Base-by-base conservation (phyloP, 2,329 filamentous ascomycete species). In the Sporothrix humicola region DNA sequence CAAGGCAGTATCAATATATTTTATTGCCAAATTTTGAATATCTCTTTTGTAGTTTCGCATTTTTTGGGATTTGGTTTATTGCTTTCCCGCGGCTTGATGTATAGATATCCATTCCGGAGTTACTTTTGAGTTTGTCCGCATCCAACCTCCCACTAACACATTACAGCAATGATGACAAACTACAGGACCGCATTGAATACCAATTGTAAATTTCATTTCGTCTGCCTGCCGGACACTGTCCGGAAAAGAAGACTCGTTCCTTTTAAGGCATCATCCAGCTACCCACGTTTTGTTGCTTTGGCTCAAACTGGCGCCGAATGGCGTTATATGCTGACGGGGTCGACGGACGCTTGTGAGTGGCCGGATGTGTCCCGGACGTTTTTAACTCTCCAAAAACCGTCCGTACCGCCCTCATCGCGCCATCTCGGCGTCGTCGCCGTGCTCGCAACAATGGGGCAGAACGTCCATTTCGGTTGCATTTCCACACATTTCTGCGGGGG, bases 231-330 rank as follows among this genome's bases (percentile, higher is more conserved):
- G 17, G 46, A 48, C 15, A 37, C 20, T 9, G 52, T 17, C 9
- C n/a, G 37, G 42, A 13, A 3, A 26, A 12, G 1, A 20, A 12
- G 31, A 12, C 37, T 31, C 17, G 23, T 26, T 26, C 23, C n/a
- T 12, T 26, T 6, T 15, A 26, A 63, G 42, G 61, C 61, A 63
- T 44, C 59, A 63, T 63, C 59, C 1, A 15, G 12, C 56, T 20
- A 13, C 37, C 37, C 59, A 44, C 31, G 26, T 26, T 42, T 59
- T 59, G 6, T 5, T 1, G 8, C 44, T 3, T 54, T n/a, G 15
- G 59, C 59, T 63, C 59, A 63, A 37, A 31, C 59, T 63, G 59
- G 59, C 59, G 59, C 59, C 59, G 59, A 63, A 63, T 63, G 59
- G 37, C 59, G 59, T 63, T 63, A 63, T 63, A 20, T 17, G 37